Evolutionary conservation across 192 early-diverging fungal species (phyloP), one percentile per base, ranked within the genome.

Genomic region (Coemansia guatemalensis): DNA sequence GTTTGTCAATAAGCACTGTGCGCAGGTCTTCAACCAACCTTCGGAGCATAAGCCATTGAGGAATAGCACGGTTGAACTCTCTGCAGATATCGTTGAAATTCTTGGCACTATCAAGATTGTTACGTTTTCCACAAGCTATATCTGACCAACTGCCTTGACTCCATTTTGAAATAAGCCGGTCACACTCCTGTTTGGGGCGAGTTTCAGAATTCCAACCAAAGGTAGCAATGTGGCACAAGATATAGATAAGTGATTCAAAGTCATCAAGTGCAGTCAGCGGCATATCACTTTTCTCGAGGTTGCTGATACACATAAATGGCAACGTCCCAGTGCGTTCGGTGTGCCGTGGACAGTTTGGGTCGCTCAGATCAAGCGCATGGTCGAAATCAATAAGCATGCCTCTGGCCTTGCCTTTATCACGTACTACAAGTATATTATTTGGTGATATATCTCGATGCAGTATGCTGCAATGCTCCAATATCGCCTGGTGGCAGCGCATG

Each of bases 311-410:
- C 69, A 71, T 77, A 64, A 67, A 77, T 22, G 69, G 74, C 8
- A 63, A 21, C 5, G 68, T 76, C 0, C 74, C 74, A 0, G 68
- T 56, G 20, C 63, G 56, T 23, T 60, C 58, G 17, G 64, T 23
- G 6, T 24, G 30, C 9, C 17, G 23, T 1, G 48, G 29, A 7
- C 48, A 30, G 48, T 48, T 23, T 4, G 29, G 32, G 30, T 48
- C 64, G 1, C 26, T 56, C 23, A 49, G 30, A 29, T 51, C 32
- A 29, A 73, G 49, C 1, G 71, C 58, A 48, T 62, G 48, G 49
- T 73, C 71, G 53, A 67, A 73, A 17, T 73, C 71, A 30, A 73
- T 73, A 11, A 73, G 65, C 55, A 73, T 55, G 4, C 70, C 70
- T 27, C 55, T 50, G 8, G 60, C 52, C 0, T 5, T 24, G 14